Base-by-base conservation (phyloP, 2,329 filamentous ascomycete species). In the Aspergillus brasiliensis region DNA sequence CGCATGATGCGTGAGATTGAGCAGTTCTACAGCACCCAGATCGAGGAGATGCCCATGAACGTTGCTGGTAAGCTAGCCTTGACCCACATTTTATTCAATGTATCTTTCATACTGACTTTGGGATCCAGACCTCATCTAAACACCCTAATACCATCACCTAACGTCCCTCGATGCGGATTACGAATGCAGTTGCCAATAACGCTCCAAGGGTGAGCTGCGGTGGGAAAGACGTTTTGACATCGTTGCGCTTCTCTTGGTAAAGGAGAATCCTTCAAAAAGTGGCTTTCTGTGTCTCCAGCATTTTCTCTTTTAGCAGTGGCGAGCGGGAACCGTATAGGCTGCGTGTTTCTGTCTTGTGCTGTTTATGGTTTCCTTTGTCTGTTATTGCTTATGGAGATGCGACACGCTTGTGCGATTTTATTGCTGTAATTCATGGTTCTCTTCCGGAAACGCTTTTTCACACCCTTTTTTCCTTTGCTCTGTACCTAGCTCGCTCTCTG, bases 1-100 rank as follows among this genome's bases (percentile, higher is more conserved):
- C 92, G 94, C 81, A 98, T 99, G 91, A 96, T 99, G 91, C 89
- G 95, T 80, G 95, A 99, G 83, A 99, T 99, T 73, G 95, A 99
- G 82, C 92, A 97, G 84, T 99, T 98, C 88, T 99, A 99, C 90
- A 97, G 92, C 88, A 99, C 95, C 80, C 95, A 99, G 85, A 98
- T 99, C 71, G 95, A 99, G 84, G 95, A 99, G 88, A 99, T 99
- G 95, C 95, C 95, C 77, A 98, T 99, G 95, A 89, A 89, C 81
- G 87, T 89, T 80, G 85, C 86, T 76, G 84, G 83, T 84, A 82
- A 75, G 84, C 19, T 8, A 6, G 5, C 2, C 80, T 46, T 34
- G 8, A 3, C 34, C 40, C 11, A 25, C 0, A 17, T n/a, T 37
- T 2, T 11, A 31, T 23, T 31, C 7, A 19, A 13, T 17, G 37